Evolutionary conservation across 176 grass and related monocot genomes (phyloP).

Genomic region (Oryza glaberrima): DNA sequence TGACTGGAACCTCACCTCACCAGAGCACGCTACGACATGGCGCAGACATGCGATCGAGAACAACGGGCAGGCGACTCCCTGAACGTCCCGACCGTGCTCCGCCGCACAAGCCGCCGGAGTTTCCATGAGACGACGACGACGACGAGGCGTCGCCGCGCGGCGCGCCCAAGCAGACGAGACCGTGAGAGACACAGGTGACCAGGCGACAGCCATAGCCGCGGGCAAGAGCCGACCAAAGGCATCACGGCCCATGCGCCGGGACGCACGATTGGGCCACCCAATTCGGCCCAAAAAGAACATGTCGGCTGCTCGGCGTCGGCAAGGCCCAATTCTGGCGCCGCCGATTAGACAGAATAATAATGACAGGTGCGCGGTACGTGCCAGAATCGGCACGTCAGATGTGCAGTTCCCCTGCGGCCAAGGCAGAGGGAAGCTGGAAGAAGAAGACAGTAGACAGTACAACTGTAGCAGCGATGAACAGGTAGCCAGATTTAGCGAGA

Average conservation of each 20-base stretch:
- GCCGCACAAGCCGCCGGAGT: background rate
- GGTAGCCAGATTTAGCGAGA: slow-evolving; percentile 20
- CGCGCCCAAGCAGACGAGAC: too few relatives aligned
- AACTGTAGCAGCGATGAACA: background rate
- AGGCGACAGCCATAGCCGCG: too few relatives aligned
- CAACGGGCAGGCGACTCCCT: background rate
- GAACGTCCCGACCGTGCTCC: background rate
- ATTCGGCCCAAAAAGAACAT: background rate
- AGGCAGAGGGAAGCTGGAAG: background rate
- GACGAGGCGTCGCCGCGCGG: too few relatives aligned
- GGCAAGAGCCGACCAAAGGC: background rate
- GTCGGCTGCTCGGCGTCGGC: background rate
- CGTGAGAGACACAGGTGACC: background rate
- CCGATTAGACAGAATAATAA: background rate
- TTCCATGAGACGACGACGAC: background rate
- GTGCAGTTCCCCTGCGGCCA: background rate
- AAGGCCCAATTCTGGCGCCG: too few relatives aligned
- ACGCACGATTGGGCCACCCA: background rate
- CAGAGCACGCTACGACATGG: background rate
- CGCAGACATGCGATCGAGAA: background rate
- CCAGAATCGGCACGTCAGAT: background rate
- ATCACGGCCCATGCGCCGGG: background rate
- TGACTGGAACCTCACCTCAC: background rate
- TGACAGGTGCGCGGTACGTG: background rate
- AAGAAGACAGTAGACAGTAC: background rate